Evolutionary conservation across 139 green algal species (phyloP).

Genomic region (Chlorella sp.): DNA sequence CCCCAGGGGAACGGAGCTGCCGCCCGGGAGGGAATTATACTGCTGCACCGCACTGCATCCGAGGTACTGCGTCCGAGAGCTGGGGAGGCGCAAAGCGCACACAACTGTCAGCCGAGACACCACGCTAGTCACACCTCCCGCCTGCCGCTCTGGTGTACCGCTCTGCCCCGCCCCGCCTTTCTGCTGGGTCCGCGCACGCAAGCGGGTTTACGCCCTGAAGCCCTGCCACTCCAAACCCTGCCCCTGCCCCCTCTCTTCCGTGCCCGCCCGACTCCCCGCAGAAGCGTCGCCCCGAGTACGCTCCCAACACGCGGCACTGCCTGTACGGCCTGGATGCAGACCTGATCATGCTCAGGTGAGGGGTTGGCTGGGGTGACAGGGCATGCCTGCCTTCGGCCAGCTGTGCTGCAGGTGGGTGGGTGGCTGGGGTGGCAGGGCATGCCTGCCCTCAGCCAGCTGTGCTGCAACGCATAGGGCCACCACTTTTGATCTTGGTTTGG

Average conservation of each 20-base stretch:
- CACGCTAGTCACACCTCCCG: background rate
- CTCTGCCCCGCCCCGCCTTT: too few relatives aligned
- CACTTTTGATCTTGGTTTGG: background rate
- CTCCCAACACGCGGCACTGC: conserved; percentile 87
- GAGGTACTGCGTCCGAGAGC: too few relatives aligned
- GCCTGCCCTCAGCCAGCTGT: too few relatives aligned
- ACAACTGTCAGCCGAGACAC: background rate
- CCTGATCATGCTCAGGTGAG: conserved; percentile 91
- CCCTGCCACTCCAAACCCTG: background rate
- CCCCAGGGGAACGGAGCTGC: too few relatives aligned
- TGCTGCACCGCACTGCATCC: too few relatives aligned
- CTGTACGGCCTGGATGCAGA: conserved; percentile 97
- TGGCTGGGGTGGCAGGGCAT: too few relatives aligned
- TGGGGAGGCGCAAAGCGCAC: too few relatives aligned
- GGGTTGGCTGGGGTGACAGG: background rate
- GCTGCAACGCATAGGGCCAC: too few relatives aligned
- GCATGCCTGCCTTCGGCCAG: too few relatives aligned
- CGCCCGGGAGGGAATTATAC: too few relatives aligned
- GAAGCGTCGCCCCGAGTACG: conserved; percentile 51
- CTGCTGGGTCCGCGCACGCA: background rate
- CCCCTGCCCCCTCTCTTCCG: too few relatives aligned
- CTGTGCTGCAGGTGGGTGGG: background rate
- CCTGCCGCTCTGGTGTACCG: background rate
- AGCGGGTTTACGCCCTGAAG: background rate
- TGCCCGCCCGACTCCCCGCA: background rate